Evolutionary conservation across 163 green algal species (phyloP).

Genomic region (Volvox carteri): DNA sequence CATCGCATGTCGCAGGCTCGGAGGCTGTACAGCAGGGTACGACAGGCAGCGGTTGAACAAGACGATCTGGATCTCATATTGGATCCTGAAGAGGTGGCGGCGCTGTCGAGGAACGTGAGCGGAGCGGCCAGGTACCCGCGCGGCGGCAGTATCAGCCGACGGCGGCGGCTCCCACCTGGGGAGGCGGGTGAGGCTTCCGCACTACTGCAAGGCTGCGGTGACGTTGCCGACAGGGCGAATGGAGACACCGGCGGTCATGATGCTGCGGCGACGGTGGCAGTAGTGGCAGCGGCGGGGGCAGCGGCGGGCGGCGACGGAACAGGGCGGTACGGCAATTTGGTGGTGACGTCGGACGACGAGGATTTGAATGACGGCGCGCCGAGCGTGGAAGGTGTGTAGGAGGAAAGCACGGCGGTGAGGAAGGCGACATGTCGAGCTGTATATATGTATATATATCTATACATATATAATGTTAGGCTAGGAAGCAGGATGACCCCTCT

Average conservation of each 20-base stretch:
- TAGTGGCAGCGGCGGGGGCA: not conserved
- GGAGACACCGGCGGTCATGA: not conserved
- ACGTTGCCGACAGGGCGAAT: not conserved
- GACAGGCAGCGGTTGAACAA: not conserved
- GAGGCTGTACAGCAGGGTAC: slow-evolving; percentile 7
- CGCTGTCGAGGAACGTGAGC: not conserved
- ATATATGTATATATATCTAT: not conserved
- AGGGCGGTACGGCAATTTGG: not conserved
- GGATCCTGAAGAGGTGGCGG: slow-evolving; percentile 33
- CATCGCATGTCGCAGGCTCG: not conserved
- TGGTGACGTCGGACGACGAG: slow-evolving; percentile 7
- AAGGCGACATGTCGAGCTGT: not conserved
- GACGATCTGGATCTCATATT: slow-evolving; percentile 33
- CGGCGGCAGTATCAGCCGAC: not conserved
- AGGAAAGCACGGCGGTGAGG: too few species aligned
- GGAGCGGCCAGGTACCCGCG: too few species aligned
- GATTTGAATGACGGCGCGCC: slow-evolving; percentile 38
- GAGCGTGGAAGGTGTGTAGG: slow-evolving; percentile 30
- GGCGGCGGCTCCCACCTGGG: not conserved
- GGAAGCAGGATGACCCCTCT: not conserved
- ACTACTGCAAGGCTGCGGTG: not conserved
- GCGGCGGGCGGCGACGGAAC: not conserved
- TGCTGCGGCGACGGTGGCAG: not conserved
- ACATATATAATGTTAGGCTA: not conserved
- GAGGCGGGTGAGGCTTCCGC: not conserved